phyloP scores from a whole-genome alignment of 1,284 basidiomycete species.

The Porodaedalea pini region DNA sequence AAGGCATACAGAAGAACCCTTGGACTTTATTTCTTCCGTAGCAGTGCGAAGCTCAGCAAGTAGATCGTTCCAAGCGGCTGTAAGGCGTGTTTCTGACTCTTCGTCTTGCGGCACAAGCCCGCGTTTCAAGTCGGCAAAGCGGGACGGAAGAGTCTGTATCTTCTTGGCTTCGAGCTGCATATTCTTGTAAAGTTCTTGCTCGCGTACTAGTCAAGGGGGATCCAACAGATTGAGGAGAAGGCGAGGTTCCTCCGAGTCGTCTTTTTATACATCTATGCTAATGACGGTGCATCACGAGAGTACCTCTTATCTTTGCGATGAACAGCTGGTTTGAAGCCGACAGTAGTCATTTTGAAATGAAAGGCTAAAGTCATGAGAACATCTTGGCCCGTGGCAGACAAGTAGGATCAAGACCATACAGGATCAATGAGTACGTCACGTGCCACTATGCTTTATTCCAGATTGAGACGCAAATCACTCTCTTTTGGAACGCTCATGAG shows the following conservation, averaged over 20 bases:
- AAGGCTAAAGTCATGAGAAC: background rate
- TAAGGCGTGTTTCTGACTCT: constrained; percentile 47
- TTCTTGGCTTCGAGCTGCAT: background rate
- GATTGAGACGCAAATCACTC: too few relatives aligned
- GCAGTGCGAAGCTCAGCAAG: constrained; percentile 45
- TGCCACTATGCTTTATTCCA: too few relatives aligned
- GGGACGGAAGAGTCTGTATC: constrained; percentile 6
- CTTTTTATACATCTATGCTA: background rate
- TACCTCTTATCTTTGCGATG: background rate
- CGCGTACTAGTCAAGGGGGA: too few relatives aligned
- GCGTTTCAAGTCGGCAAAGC: constrained; percentile 53
- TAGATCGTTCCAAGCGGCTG: constrained; percentile 55
- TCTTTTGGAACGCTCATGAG: too few relatives aligned
- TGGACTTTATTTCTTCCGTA: constrained; percentile 42
- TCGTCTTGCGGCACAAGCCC: constrained; percentile 51
- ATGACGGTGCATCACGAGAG: background rate
- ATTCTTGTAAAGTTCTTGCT: too few relatives aligned
- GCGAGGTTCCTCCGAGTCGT: background rate
- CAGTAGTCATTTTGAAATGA: background rate
- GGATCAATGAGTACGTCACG: too few relatives aligned
- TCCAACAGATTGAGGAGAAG: too few relatives aligned
- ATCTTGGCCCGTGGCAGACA: background rate
- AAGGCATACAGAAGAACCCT: constrained; percentile 47
- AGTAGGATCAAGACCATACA: background rate
- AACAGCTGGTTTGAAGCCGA: background rate